A percentile compares a stretch with the other conserved stretches of the same genome.
Evolutionary conservation across 2,329 filamentous ascomycete species (phyloP).

Genomic region (Penicillium sp.): DNA sequence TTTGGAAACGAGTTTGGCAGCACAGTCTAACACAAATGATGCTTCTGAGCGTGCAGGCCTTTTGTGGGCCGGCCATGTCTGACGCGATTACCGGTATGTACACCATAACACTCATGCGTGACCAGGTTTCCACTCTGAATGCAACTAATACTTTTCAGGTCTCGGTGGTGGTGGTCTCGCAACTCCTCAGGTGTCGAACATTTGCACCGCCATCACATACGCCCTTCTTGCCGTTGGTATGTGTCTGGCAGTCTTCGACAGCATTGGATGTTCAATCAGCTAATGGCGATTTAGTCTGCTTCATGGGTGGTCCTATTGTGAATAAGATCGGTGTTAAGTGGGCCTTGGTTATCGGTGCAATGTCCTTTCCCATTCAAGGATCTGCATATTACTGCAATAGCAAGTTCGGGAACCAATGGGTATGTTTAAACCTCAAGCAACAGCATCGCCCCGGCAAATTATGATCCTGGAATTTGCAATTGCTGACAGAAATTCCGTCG

Average conservation of each 20-base stretch:
- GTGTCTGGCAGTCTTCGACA: not conserved
- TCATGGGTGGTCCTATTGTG: constrained; percentile 47
- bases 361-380: constrained; percentile 48
- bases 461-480: not conserved
- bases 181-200: constrained; percentile 46
- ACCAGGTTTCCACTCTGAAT: not conserved
- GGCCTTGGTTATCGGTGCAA: constrained; percentile 44
- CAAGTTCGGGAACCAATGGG: constrained; percentile 52
- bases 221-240: constrained; percentile 31
- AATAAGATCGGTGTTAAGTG: constrained; percentile 51
- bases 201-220: constrained; percentile 35
- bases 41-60: constrained; percentile 48
- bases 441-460: not conserved
- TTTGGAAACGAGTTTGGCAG: constrained; percentile 48
- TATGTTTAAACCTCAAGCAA: constrained; percentile 22
- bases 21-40: constrained; percentile 53
- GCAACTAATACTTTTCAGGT: constrained; percentile 20
- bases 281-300: constrained; percentile 33
- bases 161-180: constrained; percentile 48
- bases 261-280: not conserved
- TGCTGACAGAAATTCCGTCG: not conserved
- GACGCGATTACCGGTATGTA: constrained; percentile 40
- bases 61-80: constrained; percentile 44
- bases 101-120: not conserved
- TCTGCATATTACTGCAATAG: constrained; percentile 52